Evolutionary conservation across 768 basidiomycete species (phyloP).

Genomic region (Russula virescens): DNA sequence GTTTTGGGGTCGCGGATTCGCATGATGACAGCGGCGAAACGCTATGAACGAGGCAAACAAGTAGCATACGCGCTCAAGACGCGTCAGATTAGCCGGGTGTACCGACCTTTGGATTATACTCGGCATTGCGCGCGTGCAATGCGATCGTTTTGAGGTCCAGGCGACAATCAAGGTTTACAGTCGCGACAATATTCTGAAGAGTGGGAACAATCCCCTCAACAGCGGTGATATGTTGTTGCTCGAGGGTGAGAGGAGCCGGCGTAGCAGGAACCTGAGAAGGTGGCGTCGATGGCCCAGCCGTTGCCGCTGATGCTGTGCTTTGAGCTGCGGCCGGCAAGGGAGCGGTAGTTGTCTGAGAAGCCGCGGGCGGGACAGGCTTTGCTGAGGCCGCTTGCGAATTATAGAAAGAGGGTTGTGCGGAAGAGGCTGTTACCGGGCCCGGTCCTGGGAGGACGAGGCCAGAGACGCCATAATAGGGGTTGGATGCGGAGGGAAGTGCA

Average conservation of each 20-base stretch:
- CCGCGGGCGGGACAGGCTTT: slow-evolving; percentile 30
- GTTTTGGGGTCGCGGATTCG: slow-evolving; percentile 99
- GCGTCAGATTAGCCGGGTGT: slow-evolving; percentile 40
- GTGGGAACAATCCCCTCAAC: slow-evolving; percentile 99
- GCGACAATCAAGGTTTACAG: slow-evolving; percentile 95
- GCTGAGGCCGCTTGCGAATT: slow-evolving; percentile 28
- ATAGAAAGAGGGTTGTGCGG: slow-evolving; percentile 35
- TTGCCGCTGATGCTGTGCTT: slow-evolving; percentile 32
- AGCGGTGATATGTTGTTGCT: slow-evolving; percentile 92
- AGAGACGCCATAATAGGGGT: slow-evolving; percentile 39
- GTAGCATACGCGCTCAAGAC: slow-evolving; percentile 54
- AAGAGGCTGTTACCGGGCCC: slow-evolving; percentile 43
- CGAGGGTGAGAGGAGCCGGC: slow-evolving; percentile 70
- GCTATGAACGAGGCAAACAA: slow-evolving; percentile 62
- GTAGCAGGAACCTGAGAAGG: slow-evolving; percentile 54
- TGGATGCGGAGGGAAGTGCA: slow-evolving; percentile 44
- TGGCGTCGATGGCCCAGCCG: slow-evolving; percentile 56
- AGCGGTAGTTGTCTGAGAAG: slow-evolving; percentile 23
- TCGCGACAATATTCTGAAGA: slow-evolving; percentile 98
- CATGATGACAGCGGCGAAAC: slow-evolving; percentile 99
- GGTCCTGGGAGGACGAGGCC: slow-evolving; percentile 48
- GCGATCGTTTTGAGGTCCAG: slow-evolving; percentile 98
- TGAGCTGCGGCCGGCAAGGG: slow-evolving; percentile 24
- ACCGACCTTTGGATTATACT: slow-evolving; percentile 99
- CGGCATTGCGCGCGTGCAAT: slow-evolving; percentile 94